Base-by-base conservation (phyloP, 805 yeast genomes). In the Brettanomyces nanus region DNA sequence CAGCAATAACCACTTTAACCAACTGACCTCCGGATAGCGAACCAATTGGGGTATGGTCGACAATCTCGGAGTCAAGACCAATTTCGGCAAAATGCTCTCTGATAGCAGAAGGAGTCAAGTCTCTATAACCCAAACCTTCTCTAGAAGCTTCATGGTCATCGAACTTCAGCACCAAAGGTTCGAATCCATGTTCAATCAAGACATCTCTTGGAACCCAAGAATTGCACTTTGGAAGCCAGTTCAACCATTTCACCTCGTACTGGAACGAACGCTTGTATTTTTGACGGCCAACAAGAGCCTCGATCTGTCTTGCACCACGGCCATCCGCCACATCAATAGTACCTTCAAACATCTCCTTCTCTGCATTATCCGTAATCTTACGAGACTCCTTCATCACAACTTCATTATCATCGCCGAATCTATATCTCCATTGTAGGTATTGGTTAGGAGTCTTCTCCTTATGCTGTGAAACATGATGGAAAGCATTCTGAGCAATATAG, bases 61-160 rank as follows among this genome's bases (percentile, higher is more conserved):
- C 97, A 66, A 90, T 89, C 56, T 90, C 98, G 50, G 97, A 94
- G 54, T 92, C 98, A 49, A 90, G 72, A 43, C 98, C 98, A 53
- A 90, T 95, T 54, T 80, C 97, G 64, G 90, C 97, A 48, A 90
- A 90, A 63, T 90, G 98, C 69, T 90, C 83, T 59, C 97, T 77
- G 49, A 90, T 90, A 17, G 87, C 97, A 38, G 83, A 74, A 36
- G 97, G 97, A 22, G 77, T 74, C 56, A 90, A 72, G 49, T 94
- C 92, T 71, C 98, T 83, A 76, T 90, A 90, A 56, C 97, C 97
- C 48, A 90, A 73, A 78, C 98, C 98, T 66, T 95, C 96, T 68
- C 97, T 87, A 33, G 95, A 86, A 47, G 98, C 95, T 71, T 92
- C 98, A 66, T 89, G 95, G 73, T 92, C 97, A 68, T 90, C 98